Evolutionary conservation across 2,329 filamentous ascomycete species (phyloP), one percentile per base, ranked within the genome.

Genomic region (Cryphonectria parasitica): DNA sequence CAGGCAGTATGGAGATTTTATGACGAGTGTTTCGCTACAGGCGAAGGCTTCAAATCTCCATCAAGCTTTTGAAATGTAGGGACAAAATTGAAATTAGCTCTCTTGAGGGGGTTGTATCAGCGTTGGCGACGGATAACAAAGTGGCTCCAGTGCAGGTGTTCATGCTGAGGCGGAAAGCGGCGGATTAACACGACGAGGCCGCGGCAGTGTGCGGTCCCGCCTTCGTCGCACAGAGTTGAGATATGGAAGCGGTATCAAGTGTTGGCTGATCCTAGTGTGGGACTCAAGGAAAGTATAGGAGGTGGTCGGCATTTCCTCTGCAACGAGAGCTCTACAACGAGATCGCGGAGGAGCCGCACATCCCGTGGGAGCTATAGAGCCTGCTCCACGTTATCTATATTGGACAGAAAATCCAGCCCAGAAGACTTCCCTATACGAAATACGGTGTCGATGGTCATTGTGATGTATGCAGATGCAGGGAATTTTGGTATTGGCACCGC

Each of bases 401-500:
- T 36, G 13, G 52, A 25, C 52, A 58, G 10, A 31, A 61, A 34
- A 1, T 61, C 58, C 7, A 22, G 39, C 5, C 34, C 36, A 10
- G n/a, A 43, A 8, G n/a, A 6, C 19, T 41, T 63, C 36, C 39
- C n/a, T 7, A 77, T 69, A 67, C 77, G 61, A 56, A 56, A 13
- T 3, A 60, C n/a, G 7, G 76, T 69, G 63, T 76, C 72, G 4
- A 76, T 69, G 2, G 69, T 72, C 74, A 74, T 74, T 31, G 68
- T 64, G 1, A 74, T 52, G 43, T 74, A 75, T 3, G 66, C 73
- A 0, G 73, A 60, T 2, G 52, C 52, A 3, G 73, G 73, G n/a
- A 74, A 56, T n/a, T n/a, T n/a, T n/a, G n/a, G n/a, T 74, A 6
- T 76, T 74, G 4, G 69, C 71, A 28, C 74, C 75, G 7, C 75